Percentiles rank a stretch among this genome's conserved stretches.
Conservation (phyloP, 1,284 basidiomycete genomes). For the Ustilago xerochloae region DNA sequence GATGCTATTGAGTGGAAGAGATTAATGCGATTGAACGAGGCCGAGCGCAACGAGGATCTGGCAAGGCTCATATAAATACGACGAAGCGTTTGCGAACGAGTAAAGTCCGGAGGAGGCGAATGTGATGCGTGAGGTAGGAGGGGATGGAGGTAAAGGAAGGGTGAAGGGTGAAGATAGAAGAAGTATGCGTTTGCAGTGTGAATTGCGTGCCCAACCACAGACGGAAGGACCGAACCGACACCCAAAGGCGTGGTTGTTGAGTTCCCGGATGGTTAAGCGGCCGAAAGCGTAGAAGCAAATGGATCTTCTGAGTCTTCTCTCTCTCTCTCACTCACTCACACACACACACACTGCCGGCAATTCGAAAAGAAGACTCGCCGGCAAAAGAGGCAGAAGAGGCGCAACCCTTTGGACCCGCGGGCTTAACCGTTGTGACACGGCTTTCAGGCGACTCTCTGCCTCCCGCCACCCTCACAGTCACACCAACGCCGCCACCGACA, state of each 20-base stretch:
- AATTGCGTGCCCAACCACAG: constrained; percentile 16
- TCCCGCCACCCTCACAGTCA: background rate
- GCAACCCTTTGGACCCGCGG: constrained; percentile 7
- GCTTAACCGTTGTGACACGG: background rate
- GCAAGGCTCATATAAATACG: constrained; percentile 42
- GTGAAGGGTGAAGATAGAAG: background rate
- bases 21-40: constrained; percentile 12
- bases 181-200: background rate
- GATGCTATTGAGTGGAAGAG: constrained; percentile 3
- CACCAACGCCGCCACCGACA: background rate
- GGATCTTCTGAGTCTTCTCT: constrained; percentile 23
- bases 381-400: background rate
- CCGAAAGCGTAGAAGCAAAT: constrained; percentile 28
- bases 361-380: background rate
- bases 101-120: background rate
- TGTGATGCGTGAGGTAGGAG: background rate
- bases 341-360: too few species aligned
- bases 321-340: too few species aligned
- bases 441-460: background rate
- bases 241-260: background rate
- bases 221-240: too few species aligned
- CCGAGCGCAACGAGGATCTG: constrained; percentile 38
- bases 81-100: background rate
- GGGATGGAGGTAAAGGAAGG: too few species aligned
- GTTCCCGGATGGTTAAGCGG: background rate